phyloP scores from a whole-genome alignment of 768 basidiomycete species.

The Holtermannia corniformis region DNA sequence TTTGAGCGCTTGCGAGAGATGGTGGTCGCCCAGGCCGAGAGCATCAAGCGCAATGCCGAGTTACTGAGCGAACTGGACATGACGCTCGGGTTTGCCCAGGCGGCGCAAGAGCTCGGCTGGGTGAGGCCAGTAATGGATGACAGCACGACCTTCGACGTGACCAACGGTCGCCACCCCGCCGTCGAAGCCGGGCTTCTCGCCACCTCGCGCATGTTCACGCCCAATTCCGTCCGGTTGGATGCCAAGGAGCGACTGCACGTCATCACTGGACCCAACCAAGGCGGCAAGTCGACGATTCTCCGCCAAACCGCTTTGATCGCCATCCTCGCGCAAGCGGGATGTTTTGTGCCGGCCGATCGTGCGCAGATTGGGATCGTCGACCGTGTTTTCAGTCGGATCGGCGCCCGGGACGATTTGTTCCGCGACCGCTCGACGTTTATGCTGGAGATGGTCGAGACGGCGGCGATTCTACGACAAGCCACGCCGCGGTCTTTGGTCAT shows the following conservation, averaged over 20 bases:
- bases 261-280: slow-evolving; percentile 85
- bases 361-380: slow-evolving; percentile 81
- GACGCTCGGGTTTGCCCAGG: slow-evolving; percentile 63
- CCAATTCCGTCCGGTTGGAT: slow-evolving; percentile 64
- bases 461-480: slow-evolving; percentile 75
- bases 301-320: slow-evolving; percentile 83
- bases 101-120: slow-evolving; percentile 69
- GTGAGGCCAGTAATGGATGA: slow-evolving; percentile 60
- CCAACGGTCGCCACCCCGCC: slow-evolving; percentile 79
- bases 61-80: slow-evolving; percentile 84
- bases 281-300: slow-evolving; percentile 75
- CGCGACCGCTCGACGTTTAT: slow-evolving; percentile 92
- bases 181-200: slow-evolving; percentile 75
- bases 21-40: slow-evolving; percentile 54
- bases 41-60: slow-evolving; percentile 63
- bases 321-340: slow-evolving; percentile 84
- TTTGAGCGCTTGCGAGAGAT: slow-evolving; percentile 58
- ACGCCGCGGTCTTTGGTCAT: slow-evolving; percentile 85
- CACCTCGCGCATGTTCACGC: slow-evolving; percentile 58
- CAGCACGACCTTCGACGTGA: slow-evolving; percentile 56
- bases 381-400: slow-evolving; percentile 84
- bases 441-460: slow-evolving; percentile 52
- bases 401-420: slow-evolving; percentile 90
- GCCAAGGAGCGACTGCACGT: slow-evolving; percentile 59
- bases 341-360: slow-evolving; percentile 79